Percentiles rank a stretch among this genome's conserved stretches.
Conservation (phyloP, 2,329 filamentous ascomycete genomes). For the Colletotrichum caudatum region DNA sequence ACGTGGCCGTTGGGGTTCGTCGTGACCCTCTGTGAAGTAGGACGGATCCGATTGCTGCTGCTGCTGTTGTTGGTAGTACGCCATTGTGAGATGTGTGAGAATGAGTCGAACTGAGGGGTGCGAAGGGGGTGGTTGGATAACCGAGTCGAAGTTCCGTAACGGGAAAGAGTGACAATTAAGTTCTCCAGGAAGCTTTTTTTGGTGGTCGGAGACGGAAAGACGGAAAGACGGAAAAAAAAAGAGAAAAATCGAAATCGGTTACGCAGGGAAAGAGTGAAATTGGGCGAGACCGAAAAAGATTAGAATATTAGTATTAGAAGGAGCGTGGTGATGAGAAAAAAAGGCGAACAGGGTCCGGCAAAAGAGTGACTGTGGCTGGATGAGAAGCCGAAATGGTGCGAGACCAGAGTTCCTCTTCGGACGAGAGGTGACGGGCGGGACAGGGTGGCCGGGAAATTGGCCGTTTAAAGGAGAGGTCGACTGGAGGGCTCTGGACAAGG, state of each 20-base stretch:
- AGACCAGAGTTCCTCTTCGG: slow-evolving; percentile 46
- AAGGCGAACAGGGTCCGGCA: slow-evolving; percentile 48
- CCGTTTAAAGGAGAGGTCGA: slow-evolving; percentile 61
- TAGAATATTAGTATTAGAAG: slow-evolving; percentile 46
- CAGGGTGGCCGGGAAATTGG: slow-evolving; percentile 59
- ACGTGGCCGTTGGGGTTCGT: slow-evolving; percentile 64
- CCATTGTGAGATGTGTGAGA: slow-evolving; percentile 57
- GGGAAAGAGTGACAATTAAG: slow-evolving; percentile 56
- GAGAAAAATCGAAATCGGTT: slow-evolving; percentile 31
- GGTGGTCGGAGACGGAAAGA: slow-evolving; percentile 34
- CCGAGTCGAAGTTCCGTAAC: slow-evolving; percentile 51
- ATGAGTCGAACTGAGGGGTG: slow-evolving; percentile 48
- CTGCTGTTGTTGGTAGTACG: slow-evolving; percentile 53
- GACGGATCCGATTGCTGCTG: slow-evolving; percentile 55
- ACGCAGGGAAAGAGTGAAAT: slow-evolving; percentile 38
- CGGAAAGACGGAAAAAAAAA: slow-evolving; percentile 4
- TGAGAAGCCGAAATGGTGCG: slow-evolving; percentile 60
- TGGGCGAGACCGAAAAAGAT: slow-evolving; percentile 40
- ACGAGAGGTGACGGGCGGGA: slow-evolving; percentile 46
- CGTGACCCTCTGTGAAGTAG: slow-evolving; percentile 67
- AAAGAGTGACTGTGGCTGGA: slow-evolving; percentile 71
- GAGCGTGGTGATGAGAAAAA: slow-evolving; percentile 42
- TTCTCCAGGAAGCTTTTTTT: slow-evolving; percentile 44
- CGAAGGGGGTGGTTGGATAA: slow-evolving; percentile 40
- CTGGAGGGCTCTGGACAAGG: slow-evolving; percentile 56